phyloP scores from a whole-genome alignment of 164 flowering plant species.

The Magnolia officinalis region DNA sequence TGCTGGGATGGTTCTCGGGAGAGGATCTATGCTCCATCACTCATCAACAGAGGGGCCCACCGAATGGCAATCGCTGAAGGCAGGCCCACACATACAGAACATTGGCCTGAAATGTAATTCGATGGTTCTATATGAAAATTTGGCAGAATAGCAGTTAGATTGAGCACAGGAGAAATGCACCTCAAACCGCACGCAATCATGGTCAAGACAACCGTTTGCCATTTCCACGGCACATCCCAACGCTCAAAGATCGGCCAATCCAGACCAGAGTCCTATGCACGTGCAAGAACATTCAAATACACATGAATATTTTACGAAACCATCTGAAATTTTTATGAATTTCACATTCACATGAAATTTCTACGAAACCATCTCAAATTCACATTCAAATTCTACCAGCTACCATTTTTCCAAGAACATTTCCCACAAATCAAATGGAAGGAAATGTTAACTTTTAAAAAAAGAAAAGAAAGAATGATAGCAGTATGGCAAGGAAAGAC shows the following conservation, averaged over 20 bases:
- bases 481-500: not conserved
- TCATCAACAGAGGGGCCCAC: too few species aligned
- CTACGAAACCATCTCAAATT: not conserved
- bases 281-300: not conserved
- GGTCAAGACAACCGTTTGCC: slow-evolving; percentile 74
- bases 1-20: too few species aligned
- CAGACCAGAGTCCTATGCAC: slow-evolving; percentile 32
- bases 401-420: not conserved
- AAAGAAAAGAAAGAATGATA: too few species aligned
- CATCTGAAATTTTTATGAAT: not conserved
- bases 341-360: not conserved
- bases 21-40: too few species aligned
- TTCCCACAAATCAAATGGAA: too few species aligned
- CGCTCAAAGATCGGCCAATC: slow-evolving; percentile 63
- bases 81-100: too few species aligned
- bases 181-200: slow-evolving; percentile 82
- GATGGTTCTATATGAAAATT: too few species aligned
- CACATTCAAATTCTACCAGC: not conserved
- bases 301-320: not conserved
- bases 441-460: not conserved
- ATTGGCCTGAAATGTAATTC: too few species aligned
- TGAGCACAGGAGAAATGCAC: slow-evolving; percentile 26
- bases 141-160: not conserved
- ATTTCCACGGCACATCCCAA: slow-evolving; percentile 93
- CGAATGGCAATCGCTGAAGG: too few species aligned